A percentile compares a stretch with the other conserved stretches of the same genome.
Conservation (phyloP, 2,329 filamentous ascomycete genomes). For the Knufia fluminis region DNA sequence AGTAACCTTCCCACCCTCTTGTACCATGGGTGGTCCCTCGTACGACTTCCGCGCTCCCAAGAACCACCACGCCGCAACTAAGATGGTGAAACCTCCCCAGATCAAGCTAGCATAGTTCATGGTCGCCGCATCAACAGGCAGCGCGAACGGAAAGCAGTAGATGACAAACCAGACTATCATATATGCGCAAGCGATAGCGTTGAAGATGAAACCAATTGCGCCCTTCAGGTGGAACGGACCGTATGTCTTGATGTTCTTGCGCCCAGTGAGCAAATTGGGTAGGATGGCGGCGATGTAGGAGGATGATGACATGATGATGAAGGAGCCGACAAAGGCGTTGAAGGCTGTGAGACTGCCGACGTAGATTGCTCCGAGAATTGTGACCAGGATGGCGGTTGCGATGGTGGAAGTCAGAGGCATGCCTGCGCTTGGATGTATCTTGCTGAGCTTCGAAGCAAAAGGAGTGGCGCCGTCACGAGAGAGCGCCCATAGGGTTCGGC, state of each 20-base stretch:
- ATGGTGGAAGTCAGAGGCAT: slow-evolving; percentile 51
- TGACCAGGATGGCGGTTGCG: slow-evolving; percentile 41
- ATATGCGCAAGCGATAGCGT: slow-evolving; percentile 42
- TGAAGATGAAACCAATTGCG: slow-evolving; percentile 41
- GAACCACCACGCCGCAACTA: slow-evolving; percentile 39
- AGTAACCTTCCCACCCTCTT: slow-evolving; percentile 10
- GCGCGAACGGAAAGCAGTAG: slow-evolving; percentile 48
- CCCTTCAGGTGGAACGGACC: slow-evolving; percentile 48
- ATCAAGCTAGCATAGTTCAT: slow-evolving; percentile 50
- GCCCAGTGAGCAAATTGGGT: slow-evolving; percentile 43
- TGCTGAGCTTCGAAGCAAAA: slow-evolving; percentile 39
- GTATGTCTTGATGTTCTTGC: slow-evolving; percentile 40
- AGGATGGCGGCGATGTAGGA: slow-evolving; percentile 48
- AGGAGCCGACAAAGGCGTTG: slow-evolving; percentile 49
- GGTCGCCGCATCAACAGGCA: slow-evolving; percentile 36
- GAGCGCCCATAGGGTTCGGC: slow-evolving; percentile 56
- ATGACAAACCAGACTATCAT: slow-evolving; percentile 50
- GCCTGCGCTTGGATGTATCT: slow-evolving; percentile 38
- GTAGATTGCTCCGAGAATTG: slow-evolving; percentile 47
- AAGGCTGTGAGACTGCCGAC: slow-evolving; percentile 35
- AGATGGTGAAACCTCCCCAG: slow-evolving; percentile 43
- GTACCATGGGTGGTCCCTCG: slow-evolving; percentile 10
- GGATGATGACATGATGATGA: slow-evolving; percentile 47
- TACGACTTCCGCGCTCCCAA: slow-evolving; percentile 14
- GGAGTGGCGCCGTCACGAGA: slow-evolving; percentile 50